These are phyloP conservation scores for Sporothrix mexicana DNA, from an alignment of 2,329 filamentous ascomycete genomes.

Conservation along the genomic window DNA sequence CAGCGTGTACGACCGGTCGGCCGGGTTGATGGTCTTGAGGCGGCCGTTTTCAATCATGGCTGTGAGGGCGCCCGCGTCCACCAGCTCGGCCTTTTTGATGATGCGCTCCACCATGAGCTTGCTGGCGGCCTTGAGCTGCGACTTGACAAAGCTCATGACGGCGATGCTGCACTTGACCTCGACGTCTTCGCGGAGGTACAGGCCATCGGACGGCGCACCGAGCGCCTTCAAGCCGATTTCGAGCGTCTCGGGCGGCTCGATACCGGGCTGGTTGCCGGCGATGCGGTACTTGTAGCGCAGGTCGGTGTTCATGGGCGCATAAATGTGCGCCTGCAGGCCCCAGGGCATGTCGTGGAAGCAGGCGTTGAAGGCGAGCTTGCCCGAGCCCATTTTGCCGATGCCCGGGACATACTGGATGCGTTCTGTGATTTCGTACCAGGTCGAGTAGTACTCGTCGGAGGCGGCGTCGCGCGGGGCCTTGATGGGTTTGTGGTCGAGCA, in stretches of 20 bases:
- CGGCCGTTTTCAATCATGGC: conserved; percentile 71
- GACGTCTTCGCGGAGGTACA: conserved; percentile 73
- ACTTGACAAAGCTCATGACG: conserved; percentile 69
- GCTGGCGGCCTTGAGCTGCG: conserved; percentile 68
- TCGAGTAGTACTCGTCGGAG: conserved; percentile 73
- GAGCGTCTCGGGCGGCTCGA: conserved; percentile 64
- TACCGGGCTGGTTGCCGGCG: conserved; percentile 69
- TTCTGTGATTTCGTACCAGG: conserved; percentile 76
- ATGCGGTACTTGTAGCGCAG: conserved; percentile 72
- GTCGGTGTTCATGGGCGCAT: conserved; percentile 70
- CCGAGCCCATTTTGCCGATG: conserved; percentile 67
- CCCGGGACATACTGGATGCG: conserved; percentile 72
- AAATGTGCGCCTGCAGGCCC: conserved; percentile 74
- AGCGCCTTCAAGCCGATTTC: conserved; percentile 66
- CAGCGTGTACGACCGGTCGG: conserved; percentile 52
- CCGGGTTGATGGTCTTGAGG: conserved; percentile 64
- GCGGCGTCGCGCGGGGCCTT: conserved; percentile 70
- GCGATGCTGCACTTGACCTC: conserved; percentile 73
- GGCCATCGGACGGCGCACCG: conserved; percentile 66
- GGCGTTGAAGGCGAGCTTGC: conserved; percentile 71
- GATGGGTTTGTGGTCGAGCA: conserved; percentile 67
- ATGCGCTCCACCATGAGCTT: conserved; percentile 71
- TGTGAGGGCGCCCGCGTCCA: conserved; percentile 68
- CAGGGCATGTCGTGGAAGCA: conserved; percentile 76
- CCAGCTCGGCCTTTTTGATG: conserved; percentile 72